Base-by-base conservation (phyloP, 1,284 basidiomycete species). In the Ustilago nuda region DNA sequence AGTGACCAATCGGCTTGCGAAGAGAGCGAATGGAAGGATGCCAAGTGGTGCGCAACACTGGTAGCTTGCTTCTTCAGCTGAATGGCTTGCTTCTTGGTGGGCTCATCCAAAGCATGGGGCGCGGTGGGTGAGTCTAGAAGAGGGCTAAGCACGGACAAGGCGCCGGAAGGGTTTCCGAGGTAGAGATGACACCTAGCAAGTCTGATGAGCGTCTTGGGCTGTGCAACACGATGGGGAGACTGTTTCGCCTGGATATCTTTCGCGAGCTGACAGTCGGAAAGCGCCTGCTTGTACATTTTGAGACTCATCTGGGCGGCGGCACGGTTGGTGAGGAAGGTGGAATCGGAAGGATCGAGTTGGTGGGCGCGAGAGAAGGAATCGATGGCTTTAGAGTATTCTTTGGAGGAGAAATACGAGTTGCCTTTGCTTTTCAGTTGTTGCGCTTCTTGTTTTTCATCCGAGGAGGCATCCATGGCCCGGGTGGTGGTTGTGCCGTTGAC, bases 281-380 rank as follows among this genome's bases (percentile, higher is more conserved):
- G 87, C 0, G 93, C 94, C 2, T 88, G 87, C 41, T 89, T 88
- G 88, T 92, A 95, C 51, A 89, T 89, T 83, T 93, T 93, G 61
- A 93, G 84, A 0, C 91, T 89, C 91, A 95, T 95, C 82, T 92
- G 90, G 4, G 93, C 91, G 2, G 94, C 94, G 0, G 93, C 93
- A 48, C 94, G 91, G 86, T 95, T 95, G 15, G 92, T 92, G 68
- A 92, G 88, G 82, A 92, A 94, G 0, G 92, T 89, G 2, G 93
- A 90, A 82, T 94, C 92, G 4, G 88, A 83, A 0, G 92, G 88
- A 69, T 91, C 90, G 65, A 92, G 86, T 67, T 91, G 91, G 52
- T 80, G 73, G 5, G 82, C 82, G 12, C 67, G 56, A 6, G 81
- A 72, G 66, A 86, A 86, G 11, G 64, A 74, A n/a, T 77, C 56